Percentiles rank a stretch among this genome's conserved stretches.
Conservation (phyloP, 1,284 basidiomycete genomes). For the Apiotrichum mycotoxinovorans region DNA sequence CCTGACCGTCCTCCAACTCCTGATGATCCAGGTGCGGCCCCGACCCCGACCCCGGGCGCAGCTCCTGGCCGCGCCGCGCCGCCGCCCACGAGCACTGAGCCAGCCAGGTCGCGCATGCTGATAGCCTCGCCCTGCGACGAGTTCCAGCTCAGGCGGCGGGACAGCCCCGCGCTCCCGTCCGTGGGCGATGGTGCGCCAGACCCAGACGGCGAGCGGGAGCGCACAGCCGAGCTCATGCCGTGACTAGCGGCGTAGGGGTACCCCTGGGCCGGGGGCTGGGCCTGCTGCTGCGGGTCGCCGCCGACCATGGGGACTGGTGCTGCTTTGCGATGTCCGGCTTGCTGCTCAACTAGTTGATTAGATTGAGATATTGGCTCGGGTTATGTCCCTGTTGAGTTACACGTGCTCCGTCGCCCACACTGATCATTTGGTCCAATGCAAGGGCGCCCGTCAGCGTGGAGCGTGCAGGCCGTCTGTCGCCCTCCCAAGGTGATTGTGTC, state of each 20-base stretch:
- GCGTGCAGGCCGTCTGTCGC: too few species aligned
- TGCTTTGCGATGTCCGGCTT: too few species aligned
- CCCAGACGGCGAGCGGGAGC: slow-evolving; percentile 24
- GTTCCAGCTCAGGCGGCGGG: slow-evolving; percentile 37
- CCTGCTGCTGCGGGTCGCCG: background rate
- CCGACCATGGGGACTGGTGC: too few species aligned
- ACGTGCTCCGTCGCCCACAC: too few species aligned
- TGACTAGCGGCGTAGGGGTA: background rate
- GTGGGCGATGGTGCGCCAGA: slow-evolving; percentile 28
- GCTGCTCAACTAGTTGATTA: too few species aligned
- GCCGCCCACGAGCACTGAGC: background rate
- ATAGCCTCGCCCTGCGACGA: slow-evolving; percentile 1
- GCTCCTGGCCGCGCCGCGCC: background rate
- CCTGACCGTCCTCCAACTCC: too few species aligned
- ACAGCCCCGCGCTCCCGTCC: slow-evolving; percentile 23
- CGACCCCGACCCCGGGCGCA: background rate
- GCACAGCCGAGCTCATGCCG: background rate
- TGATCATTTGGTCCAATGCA: too few species aligned
- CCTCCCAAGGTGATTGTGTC: too few species aligned
- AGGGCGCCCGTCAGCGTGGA: too few species aligned
- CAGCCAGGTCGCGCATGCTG: slow-evolving; percentile 6
- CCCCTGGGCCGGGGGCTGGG: background rate
- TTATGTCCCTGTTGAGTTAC: too few species aligned
- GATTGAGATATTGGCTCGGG: too few species aligned
- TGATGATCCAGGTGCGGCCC: background rate